Evolutionary conservation across 306 rosid genomes (phyloP).

Genomic region (Rosa chinensis): DNA sequence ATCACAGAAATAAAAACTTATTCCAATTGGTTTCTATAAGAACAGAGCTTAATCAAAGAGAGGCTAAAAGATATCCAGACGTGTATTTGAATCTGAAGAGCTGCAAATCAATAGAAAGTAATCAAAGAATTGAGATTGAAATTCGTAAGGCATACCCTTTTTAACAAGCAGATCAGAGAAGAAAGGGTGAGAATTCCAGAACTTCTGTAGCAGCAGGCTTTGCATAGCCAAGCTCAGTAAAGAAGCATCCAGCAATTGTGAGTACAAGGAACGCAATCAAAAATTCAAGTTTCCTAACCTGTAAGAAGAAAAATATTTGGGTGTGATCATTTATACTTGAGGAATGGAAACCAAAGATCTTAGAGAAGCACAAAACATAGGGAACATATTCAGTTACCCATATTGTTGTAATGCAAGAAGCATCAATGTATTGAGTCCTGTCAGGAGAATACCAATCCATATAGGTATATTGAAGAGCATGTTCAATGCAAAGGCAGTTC

Average conservation of each 20-base stretch:
- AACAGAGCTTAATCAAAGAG: too few relatives aligned
- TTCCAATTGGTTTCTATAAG: too few relatives aligned
- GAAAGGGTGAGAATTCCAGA: too few relatives aligned
- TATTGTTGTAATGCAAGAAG: constrained; percentile 78
- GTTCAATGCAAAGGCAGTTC: constrained; percentile 66
- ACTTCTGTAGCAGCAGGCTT: constrained; percentile 73
- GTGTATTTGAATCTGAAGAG: too few relatives aligned
- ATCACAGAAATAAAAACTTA: too few relatives aligned
- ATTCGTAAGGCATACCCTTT: too few relatives aligned
- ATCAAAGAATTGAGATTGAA: too few relatives aligned
- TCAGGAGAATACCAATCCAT: constrained; percentile 59
- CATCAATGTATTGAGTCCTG: constrained; percentile 54
- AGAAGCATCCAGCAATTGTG: constrained; percentile 89
- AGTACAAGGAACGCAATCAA: constrained; percentile 82
- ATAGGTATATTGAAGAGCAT: constrained; percentile 61
- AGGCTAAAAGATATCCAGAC: too few relatives aligned
- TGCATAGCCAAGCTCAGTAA: constrained; percentile 87
- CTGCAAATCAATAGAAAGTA: too few relatives aligned
- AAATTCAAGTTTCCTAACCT: constrained; percentile 97
- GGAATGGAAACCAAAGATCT: constrained; percentile 10
- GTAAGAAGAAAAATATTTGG: constrained; percentile 21
- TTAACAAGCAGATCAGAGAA: too few relatives aligned
- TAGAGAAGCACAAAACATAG: constrained; percentile 8
- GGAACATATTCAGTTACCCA: constrained; percentile 57
- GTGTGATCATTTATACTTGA: neutral